phyloP scores from a whole-genome alignment of 805 yeast species.

The Nakazawaea molendinolei region DNA sequence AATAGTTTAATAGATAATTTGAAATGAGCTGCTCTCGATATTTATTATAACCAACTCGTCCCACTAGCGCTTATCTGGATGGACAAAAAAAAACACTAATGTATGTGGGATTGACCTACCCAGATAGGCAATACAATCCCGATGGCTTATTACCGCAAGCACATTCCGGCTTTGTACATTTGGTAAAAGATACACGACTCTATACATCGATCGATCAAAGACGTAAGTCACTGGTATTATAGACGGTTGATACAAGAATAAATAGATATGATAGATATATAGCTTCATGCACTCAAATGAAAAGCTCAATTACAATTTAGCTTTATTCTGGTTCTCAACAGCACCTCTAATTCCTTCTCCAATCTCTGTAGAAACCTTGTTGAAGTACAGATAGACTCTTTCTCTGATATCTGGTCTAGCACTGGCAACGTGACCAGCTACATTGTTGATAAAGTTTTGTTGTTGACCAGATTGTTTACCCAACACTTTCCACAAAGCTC shows the following conservation, averaged over 20 bases:
- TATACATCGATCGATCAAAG: too few relatives aligned
- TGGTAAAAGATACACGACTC: background rate
- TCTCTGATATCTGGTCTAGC: conserved; percentile 78
- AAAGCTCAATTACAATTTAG: conserved; percentile 17
- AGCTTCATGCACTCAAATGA: conserved; percentile 1
- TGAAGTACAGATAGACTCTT: conserved; percentile 68
- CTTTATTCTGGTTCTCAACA: conserved; percentile 44
- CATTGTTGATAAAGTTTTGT: conserved; percentile 73
- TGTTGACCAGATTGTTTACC: conserved; percentile 79
- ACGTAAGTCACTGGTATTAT: too few relatives aligned
- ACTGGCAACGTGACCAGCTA: conserved; percentile 62
- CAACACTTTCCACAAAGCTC: conserved; percentile 70
- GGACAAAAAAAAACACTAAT: background rate
- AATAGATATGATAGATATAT: too few relatives aligned
- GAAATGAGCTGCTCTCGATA: too few relatives aligned
- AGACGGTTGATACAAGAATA: too few relatives aligned
- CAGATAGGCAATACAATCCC: conserved; percentile 6
- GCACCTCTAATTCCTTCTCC: conserved; percentile 65
- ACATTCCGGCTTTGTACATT: too few relatives aligned
- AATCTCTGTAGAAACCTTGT: conserved; percentile 63
- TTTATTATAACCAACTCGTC: too few relatives aligned
- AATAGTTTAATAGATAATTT: conserved; percentile 7
- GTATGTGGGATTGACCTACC: background rate
- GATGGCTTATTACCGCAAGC: too few relatives aligned
- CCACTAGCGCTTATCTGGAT: background rate